These are phyloP conservation scores for Arthromyces matolae DNA, from an alignment of 768 basidiomycete species.

Conservation along the genomic window DNA sequence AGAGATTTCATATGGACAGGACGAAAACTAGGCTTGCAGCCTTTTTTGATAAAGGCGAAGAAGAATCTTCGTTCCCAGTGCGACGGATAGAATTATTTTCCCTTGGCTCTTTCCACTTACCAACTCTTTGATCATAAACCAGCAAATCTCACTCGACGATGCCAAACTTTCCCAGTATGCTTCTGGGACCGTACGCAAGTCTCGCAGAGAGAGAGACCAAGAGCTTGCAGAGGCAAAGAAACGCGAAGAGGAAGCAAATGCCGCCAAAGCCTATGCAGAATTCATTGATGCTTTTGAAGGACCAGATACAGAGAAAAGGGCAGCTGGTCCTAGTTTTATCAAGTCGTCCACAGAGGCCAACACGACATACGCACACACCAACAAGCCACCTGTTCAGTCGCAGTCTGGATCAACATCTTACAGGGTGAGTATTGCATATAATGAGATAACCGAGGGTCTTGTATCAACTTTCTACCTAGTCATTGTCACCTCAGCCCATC, in stretches of 20 bases:
- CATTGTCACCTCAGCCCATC: constrained; percentile 53
- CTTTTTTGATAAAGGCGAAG: constrained; percentile 83
- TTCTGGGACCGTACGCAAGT: constrained; percentile 85
- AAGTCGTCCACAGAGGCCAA: constrained; percentile 57
- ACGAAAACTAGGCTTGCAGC: constrained; percentile 67
- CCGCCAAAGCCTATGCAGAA: constrained; percentile 77
- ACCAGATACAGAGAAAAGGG: constrained; percentile 51
- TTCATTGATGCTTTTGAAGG: constrained; percentile 84
- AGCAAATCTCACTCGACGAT: constrained; percentile 86
- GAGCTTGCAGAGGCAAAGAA: constrained; percentile 91
- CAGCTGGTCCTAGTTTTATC: constrained; percentile 52
- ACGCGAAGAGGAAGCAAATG: constrained; percentile 76
- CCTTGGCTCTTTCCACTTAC: constrained; percentile 55
- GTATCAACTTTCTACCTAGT: constrained; percentile 27
- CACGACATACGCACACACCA: constrained; percentile 42
- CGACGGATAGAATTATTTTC: constrained; percentile 76
- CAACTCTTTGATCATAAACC: constrained; percentile 44
- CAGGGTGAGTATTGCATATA: constrained; percentile 10
- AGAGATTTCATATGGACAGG: no score
- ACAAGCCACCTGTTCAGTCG: constrained; percentile 18
- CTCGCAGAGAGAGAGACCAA: constrained; percentile 86
- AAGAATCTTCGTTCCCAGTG: constrained; percentile 86
- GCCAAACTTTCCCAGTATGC: constrained; percentile 83
- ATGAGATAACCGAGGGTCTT: not conserved
- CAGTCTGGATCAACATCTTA: constrained; percentile 9